phyloP scores from a whole-genome alignment of 2,329 filamentous ascomycete species.

The Camillea tinctor region DNA sequence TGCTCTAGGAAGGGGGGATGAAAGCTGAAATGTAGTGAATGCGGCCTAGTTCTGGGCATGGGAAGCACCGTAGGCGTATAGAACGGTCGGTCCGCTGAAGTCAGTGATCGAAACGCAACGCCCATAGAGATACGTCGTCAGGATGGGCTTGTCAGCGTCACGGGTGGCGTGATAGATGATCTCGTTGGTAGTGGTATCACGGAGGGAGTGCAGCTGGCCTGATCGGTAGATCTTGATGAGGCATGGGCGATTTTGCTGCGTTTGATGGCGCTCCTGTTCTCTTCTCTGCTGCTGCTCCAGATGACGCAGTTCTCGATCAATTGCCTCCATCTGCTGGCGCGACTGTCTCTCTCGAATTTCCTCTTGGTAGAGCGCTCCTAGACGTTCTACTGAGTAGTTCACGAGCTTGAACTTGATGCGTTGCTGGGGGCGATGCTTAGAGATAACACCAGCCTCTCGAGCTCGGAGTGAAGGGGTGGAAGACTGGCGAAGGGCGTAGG shows the following conservation, averaged over 20 bases:
- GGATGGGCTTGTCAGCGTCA: slow-evolving; percentile 4
- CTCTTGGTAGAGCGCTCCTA: not conserved
- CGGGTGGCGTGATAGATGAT: slow-evolving; percentile 4
- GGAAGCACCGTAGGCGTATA: not conserved
- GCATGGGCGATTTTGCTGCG: not conserved
- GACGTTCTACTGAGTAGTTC: not conserved
- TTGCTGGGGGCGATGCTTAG: not conserved
- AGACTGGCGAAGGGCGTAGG: not conserved
- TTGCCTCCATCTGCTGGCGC: not conserved
- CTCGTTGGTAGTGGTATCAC: not conserved
- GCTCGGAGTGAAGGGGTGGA: not conserved
- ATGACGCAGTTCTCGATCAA: not conserved
- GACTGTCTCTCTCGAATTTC: not conserved
- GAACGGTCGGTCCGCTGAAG: not conserved
- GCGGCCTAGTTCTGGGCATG: not conserved
- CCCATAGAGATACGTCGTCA: not conserved
- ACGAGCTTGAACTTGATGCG: not conserved
- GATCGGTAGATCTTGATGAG: not conserved
- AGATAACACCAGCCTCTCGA: not conserved
- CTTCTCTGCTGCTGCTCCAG: not conserved
- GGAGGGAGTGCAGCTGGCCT: slow-evolving; percentile 4
- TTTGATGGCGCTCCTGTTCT: not conserved
- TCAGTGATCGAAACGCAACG: not conserved
- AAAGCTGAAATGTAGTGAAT: not conserved
- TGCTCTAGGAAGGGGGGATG: too few relatives aligned